phyloP scores from a whole-genome alignment of 768 basidiomycete species.

The Mycena leptocephala region DNA sequence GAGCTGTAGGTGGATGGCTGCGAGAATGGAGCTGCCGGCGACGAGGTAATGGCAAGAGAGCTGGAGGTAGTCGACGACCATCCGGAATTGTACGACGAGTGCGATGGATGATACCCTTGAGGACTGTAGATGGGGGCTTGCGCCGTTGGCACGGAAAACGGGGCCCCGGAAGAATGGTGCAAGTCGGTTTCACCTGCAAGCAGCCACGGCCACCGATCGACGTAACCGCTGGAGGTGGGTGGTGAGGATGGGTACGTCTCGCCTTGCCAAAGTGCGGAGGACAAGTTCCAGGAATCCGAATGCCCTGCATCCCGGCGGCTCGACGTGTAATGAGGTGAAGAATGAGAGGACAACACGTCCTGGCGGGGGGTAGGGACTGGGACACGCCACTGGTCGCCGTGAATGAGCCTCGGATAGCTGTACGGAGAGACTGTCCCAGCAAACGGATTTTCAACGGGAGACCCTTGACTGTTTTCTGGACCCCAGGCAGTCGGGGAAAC shows the following conservation, averaged over 20 bases:
- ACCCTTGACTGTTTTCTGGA: conserved; percentile 46
- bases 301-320: conserved; percentile 18
- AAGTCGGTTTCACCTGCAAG: conserved; percentile 17
- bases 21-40: conserved; percentile 31
- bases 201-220: conserved; percentile 52
- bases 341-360: conserved; percentile 22
- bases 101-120: conserved; percentile 30
- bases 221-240: conserved; percentile 36
- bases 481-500: conserved; percentile 49
- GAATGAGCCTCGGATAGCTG: conserved; percentile 22
- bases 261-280: conserved; percentile 55
- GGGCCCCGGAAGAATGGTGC: conserved; percentile 9
- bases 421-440: conserved; percentile 43
- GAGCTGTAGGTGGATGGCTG: conserved; percentile 49
- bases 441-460: conserved; percentile 56
- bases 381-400: conserved; percentile 29
- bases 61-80: conserved; percentile 26
- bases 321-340: conserved; percentile 15
- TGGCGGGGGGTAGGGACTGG: conserved; percentile 21
- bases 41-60: conserved; percentile 23
- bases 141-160: background rate
- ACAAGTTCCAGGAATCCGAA: conserved; percentile 25
- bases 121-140: conserved; percentile 16
- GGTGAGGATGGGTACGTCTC: conserved; percentile 48
- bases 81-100: conserved; percentile 18